Percentiles rank a stretch among this genome's conserved stretches.
Conservation (phyloP, 2,329 filamentous ascomycete species). For the Penicillium sp. region DNA sequence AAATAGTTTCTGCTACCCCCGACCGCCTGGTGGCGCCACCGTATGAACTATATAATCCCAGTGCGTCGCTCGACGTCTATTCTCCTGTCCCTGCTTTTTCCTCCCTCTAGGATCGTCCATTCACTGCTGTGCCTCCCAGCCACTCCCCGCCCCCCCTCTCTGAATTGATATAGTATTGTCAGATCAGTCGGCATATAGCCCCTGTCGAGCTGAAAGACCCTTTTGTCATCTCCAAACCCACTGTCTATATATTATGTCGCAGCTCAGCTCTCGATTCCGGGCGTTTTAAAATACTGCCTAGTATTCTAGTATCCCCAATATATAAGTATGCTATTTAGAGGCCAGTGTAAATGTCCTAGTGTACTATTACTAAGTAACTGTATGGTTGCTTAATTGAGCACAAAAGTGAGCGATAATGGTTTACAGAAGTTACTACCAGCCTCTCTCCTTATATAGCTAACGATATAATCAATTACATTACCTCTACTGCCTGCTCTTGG, state of each 20-base stretch:
- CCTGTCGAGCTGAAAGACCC: background rate
- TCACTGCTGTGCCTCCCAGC: background rate
- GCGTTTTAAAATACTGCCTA: background rate
- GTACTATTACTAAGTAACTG: background rate
- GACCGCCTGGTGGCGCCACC: background rate
- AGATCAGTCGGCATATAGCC: background rate
- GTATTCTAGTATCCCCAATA: background rate
- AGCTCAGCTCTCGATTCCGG: background rate
- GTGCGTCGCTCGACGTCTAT: constrained; percentile 3
- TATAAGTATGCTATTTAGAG: background rate
- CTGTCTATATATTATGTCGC: background rate
- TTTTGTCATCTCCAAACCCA: background rate
- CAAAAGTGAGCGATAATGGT: too few relatives aligned
- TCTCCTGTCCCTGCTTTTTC: background rate
- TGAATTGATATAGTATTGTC: constrained; percentile 3
- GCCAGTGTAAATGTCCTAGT: background rate
- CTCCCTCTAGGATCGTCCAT: background rate
- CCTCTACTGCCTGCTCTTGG: background rate
- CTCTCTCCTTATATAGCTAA: background rate
- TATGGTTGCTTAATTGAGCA: too few relatives aligned
- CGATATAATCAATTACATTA: background rate
- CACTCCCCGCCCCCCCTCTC: too few relatives aligned
- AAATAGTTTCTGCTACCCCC: background rate
- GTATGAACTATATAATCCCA: constrained; percentile 1
- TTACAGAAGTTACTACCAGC: background rate